A percentile compares a stretch with the other conserved stretches of the same genome.
These are phyloP conservation scores for Colletotrichum lindemuthianum DNA, from an alignment of 2,329 filamentous ascomycete genomes.

Conservation along the genomic window DNA sequence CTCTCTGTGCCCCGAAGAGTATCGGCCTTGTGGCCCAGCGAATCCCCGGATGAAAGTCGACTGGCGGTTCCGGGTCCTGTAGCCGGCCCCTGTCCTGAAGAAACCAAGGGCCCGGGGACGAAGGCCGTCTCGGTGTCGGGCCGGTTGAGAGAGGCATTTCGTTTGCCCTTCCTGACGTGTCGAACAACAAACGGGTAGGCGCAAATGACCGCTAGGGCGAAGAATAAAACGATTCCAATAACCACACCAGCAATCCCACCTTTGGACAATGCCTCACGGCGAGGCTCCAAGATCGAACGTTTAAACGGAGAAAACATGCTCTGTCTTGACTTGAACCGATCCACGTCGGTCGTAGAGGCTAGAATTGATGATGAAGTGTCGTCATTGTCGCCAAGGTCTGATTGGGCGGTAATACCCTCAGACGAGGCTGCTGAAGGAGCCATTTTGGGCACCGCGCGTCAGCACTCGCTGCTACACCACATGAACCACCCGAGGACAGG, in stretches of 20 bases:
- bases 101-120: slow-evolving; percentile 37
- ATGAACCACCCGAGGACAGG: slow-evolving; percentile 24
- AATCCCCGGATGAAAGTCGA: slow-evolving; percentile 27
- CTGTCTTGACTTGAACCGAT: slow-evolving; percentile 6
- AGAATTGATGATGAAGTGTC: slow-evolving; percentile 25
- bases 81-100: slow-evolving; percentile 43
- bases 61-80: slow-evolving; percentile 24
- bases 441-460: slow-evolving; percentile 37
- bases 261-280: slow-evolving; percentile 39
- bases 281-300: slow-evolving; percentile 44
- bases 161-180: slow-evolving; percentile 43
- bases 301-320: slow-evolving; percentile 13
- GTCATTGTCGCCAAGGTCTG: slow-evolving; percentile 36
- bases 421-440: slow-evolving; percentile 37
- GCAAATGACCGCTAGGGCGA: slow-evolving; percentile 48
- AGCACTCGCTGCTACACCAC: slow-evolving; percentile 35
- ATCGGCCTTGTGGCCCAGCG: slow-evolving; percentile 24
- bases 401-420: slow-evolving; percentile 36
- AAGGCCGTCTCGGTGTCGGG: slow-evolving; percentile 46
- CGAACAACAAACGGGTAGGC: slow-evolving; percentile 52
- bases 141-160: slow-evolving; percentile 36
- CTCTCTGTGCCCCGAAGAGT: slow-evolving; percentile 18
- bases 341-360: slow-evolving; percentile 17
- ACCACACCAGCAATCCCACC: slow-evolving; percentile 51
- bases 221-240: slow-evolving; percentile 48